Percentiles rank a stretch among this genome's conserved stretches.
Evolutionary conservation across 1,139 yeast species (phyloP).

Genomic region (Candida albicans): DNA sequence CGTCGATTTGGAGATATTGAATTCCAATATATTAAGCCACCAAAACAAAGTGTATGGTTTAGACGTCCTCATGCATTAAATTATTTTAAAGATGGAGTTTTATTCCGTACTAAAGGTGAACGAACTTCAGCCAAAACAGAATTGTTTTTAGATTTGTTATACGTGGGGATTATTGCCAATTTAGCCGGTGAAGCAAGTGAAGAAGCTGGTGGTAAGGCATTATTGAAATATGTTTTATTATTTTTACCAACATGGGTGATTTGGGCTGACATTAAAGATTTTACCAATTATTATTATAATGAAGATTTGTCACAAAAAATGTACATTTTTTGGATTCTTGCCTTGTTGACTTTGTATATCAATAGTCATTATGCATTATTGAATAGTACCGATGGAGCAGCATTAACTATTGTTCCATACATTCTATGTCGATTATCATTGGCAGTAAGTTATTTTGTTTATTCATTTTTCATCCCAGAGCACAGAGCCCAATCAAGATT

Average conservation of each 20-base stretch:
- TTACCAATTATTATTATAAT: slow-evolving; percentile 63
- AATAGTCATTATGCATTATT: slow-evolving; percentile 48
- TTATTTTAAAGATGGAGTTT: slow-evolving; percentile 57
- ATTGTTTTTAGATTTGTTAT: slow-evolving; percentile 60
- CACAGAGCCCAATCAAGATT: slow-evolving; percentile 54
- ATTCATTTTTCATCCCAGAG: slow-evolving; percentile 53
- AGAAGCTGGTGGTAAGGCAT: slow-evolving; percentile 47
- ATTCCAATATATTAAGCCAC: slow-evolving; percentile 49
- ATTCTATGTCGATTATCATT: slow-evolving; percentile 46
- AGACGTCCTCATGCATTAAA: slow-evolving; percentile 61
- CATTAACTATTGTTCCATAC: slow-evolving; percentile 47
- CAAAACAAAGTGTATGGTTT: slow-evolving; percentile 45
- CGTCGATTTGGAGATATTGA: slow-evolving; percentile 51
- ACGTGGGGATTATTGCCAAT: slow-evolving; percentile 65
- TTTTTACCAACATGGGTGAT: slow-evolving; percentile 63
- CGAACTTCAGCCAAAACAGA: slow-evolving; percentile 54
- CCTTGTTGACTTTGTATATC: slow-evolving; percentile 50
- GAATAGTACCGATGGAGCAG: slow-evolving; percentile 37
- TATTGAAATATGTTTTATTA: slow-evolving; percentile 50
- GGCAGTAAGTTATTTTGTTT: slow-evolving; percentile 36
- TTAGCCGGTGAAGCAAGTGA: slow-evolving; percentile 57
- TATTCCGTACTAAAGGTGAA: slow-evolving; percentile 58
- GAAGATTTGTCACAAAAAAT: slow-evolving; percentile 59
- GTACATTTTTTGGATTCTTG: slow-evolving; percentile 55
- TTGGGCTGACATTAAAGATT: slow-evolving; percentile 65